These are phyloP conservation scores for Kurtzmaniella natalensis DNA, from an alignment of 1,139 yeast genomes.

Conservation along the genomic window DNA sequence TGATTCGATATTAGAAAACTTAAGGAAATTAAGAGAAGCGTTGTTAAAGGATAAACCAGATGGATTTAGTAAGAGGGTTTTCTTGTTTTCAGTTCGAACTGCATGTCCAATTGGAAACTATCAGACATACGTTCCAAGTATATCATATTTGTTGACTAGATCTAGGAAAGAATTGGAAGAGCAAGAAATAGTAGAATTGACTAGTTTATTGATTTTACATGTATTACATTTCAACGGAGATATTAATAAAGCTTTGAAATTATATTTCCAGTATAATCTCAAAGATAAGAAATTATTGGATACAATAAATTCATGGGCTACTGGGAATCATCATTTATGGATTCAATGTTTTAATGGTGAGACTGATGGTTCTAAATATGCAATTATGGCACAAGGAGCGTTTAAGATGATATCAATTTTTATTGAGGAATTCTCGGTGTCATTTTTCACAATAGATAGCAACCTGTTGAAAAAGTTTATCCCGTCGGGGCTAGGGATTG, in stretches of 20 bases:
- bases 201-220: constrained; percentile 41
- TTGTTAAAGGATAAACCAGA: constrained; percentile 33
- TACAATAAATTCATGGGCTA: constrained; percentile 33
- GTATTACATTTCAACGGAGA: constrained; percentile 42
- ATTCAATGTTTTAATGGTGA: constrained; percentile 26
- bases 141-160: constrained; percentile 32
- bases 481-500: constrained; percentile 24
- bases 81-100: constrained; percentile 45
- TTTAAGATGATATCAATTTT: constrained; percentile 25
- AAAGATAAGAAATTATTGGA: constrained; percentile 16
- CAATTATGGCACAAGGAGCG: constrained; percentile 42
- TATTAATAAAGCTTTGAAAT: constrained; percentile 28
- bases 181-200: constrained; percentile 36
- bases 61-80: constrained; percentile 44
- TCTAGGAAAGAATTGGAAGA: constrained; percentile 15
- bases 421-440: constrained; percentile 23
- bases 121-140: constrained; percentile 56
- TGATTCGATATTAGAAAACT: constrained; percentile 24
- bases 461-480: constrained; percentile 20
- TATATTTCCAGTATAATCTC: constrained; percentile 26
- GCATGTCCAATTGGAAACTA: constrained; percentile 47
- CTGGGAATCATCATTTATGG: constrained; percentile 42
- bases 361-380: constrained; percentile 22
- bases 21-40: constrained; percentile 53
- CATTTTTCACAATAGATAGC: constrained; percentile 32